phyloP scores from a whole-genome alignment of 2,329 filamentous ascomycete species.

The Plenodomus lindquistii region DNA sequence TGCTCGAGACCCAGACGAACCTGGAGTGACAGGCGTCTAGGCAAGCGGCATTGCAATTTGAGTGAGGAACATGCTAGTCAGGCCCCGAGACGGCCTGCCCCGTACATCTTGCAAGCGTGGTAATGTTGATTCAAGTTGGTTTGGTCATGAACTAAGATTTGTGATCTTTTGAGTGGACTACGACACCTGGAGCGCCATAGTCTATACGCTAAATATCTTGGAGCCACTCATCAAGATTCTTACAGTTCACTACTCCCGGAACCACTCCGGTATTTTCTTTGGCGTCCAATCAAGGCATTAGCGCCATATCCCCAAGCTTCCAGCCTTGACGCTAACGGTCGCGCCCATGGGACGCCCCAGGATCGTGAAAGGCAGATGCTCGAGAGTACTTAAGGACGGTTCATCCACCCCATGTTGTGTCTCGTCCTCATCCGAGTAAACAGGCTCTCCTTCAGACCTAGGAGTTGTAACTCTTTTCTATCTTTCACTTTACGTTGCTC shows the following conservation, averaged over 20 bases:
- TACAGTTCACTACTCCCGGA: slow-evolving; percentile 19
- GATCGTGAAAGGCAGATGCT: slow-evolving; percentile 15
- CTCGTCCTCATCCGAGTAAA: slow-evolving; percentile 11
- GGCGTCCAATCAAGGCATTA: slow-evolving; percentile 19
- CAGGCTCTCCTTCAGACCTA: slow-evolving; percentile 2
- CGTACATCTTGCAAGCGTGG: neutral
- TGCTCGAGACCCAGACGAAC: neutral
- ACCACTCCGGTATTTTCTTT: slow-evolving; percentile 10
- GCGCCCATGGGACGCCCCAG: slow-evolving; percentile 27
- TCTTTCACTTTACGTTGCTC: slow-evolving; percentile 7
- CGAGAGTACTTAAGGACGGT: slow-evolving; percentile 26
- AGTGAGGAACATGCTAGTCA: neutral
- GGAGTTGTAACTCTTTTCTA: slow-evolving; percentile 4
- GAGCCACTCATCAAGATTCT: slow-evolving; percentile 5
- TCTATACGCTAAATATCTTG: slow-evolving; percentile 11
- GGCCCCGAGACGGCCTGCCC: neutral
- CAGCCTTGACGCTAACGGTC: slow-evolving; percentile 22
- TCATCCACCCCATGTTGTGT: slow-evolving; percentile 8
- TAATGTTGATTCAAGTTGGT: slow-evolving; percentile 4
- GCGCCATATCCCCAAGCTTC: slow-evolving; percentile 24
- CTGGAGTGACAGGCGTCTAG: neutral
- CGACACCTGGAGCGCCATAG: slow-evolving; percentile 6
- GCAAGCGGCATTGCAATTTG: neutral
- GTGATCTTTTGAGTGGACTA: neutral
- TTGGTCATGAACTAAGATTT: neutral